A percentile compares a stretch with the other conserved stretches of the same genome.
phyloP scores from a whole-genome alignment of 2,329 filamentous ascomycete species.

The Didymella sp. region DNA sequence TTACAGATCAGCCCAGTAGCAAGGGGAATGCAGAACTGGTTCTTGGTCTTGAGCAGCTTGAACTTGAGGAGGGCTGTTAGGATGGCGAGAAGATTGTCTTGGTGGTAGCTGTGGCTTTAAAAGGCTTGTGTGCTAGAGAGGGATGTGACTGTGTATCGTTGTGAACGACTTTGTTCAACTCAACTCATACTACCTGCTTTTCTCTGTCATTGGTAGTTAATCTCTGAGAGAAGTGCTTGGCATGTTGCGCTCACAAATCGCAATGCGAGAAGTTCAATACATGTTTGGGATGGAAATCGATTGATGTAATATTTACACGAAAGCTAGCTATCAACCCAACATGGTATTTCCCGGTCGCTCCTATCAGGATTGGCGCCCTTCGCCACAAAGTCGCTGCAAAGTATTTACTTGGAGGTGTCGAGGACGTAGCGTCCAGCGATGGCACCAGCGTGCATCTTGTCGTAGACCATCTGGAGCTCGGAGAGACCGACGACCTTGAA shows the following conservation, averaged over 20 bases:
- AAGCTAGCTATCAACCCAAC: conserved; percentile 9
- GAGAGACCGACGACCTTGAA: conserved; percentile 85
- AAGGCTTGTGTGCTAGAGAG: conserved; percentile 49
- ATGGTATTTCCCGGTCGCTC: conserved; percentile 10
- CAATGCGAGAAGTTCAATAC: neutral
- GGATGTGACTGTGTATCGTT: neutral
- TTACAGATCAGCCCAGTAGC: conserved; percentile 47
- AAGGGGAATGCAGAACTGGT: conserved; percentile 59
- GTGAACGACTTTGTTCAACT: neutral
- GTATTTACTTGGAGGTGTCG: conserved; percentile 62
- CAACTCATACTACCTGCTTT: neutral
- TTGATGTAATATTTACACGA: conserved; percentile 15
- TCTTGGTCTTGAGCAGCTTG: conserved; percentile 51
- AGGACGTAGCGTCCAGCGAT: conserved; percentile 82
- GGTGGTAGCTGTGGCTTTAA: conserved; percentile 54
- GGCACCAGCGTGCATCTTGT: conserved; percentile 70
- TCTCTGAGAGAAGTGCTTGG: neutral
- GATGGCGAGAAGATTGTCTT: conserved; percentile 57
- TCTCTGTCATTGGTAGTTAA: neutral
- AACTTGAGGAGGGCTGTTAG: conserved; percentile 51
- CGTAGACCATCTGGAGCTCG: conserved; percentile 80
- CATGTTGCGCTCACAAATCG: neutral
- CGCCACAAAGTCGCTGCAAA: neutral
- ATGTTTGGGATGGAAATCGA: neutral
- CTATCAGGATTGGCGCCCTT: conserved; percentile 10